phyloP scores from a whole-genome alignment of 331 rosid genomes.

The Quercus lobata region DNA sequence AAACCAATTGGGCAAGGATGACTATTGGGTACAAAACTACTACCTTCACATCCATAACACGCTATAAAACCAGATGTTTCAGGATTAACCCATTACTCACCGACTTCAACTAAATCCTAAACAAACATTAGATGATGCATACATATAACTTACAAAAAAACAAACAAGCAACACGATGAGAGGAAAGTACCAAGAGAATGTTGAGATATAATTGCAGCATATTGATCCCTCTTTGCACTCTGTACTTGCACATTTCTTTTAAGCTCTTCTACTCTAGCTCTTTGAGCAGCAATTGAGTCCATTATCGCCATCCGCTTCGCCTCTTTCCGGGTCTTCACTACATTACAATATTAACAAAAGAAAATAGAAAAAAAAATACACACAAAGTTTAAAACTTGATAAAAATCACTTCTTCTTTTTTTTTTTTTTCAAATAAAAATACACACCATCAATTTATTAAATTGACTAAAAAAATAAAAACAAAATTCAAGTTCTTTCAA shows the following conservation, averaged over 20 bases:
- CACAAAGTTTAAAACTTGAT: neutral
- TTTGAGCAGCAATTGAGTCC: slow-evolving; percentile 62
- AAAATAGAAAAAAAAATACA: neutral
- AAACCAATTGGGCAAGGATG: too few species aligned
- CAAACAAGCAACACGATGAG: neutral
- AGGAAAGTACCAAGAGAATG: slow-evolving; percentile 47
- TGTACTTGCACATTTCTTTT: slow-evolving; percentile 38
- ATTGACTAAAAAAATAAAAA: neutral
- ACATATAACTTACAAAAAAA: neutral
- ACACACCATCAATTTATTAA: neutral
- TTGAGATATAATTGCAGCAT: slow-evolving; percentile 37
- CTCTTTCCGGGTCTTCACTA: slow-evolving; percentile 82
- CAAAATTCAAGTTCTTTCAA: neutral
- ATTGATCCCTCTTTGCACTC: slow-evolving; percentile 48
- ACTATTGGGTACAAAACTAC: too few species aligned
- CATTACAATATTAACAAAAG: slow-evolving; percentile 7
- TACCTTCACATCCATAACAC: too few species aligned
- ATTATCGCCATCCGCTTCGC: slow-evolving; percentile 63
- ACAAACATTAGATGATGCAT: neutral
- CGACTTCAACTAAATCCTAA: too few species aligned
- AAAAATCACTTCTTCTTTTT: neutral
- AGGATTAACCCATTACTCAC: too few species aligned
- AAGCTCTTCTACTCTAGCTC: slow-evolving; percentile 48
- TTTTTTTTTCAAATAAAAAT: neutral
- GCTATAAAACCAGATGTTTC: too few species aligned